Percentiles rank a stretch among this genome's conserved stretches.
These are phyloP conservation scores for Exidia glandulosa DNA, from an alignment of 768 basidiomycete species.

Conservation along the genomic window DNA sequence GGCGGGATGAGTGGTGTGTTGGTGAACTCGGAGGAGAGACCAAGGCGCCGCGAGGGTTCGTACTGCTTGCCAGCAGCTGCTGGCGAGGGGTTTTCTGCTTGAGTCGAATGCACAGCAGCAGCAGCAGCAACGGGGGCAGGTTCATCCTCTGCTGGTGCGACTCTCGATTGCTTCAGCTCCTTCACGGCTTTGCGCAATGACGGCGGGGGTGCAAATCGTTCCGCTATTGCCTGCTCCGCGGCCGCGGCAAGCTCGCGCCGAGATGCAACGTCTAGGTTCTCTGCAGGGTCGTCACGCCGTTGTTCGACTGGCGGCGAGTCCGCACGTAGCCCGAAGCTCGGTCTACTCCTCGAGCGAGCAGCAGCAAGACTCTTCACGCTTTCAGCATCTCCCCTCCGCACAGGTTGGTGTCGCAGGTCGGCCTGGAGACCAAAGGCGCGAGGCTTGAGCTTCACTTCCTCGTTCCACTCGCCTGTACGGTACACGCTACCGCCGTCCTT, in stretches of 20 bases:
- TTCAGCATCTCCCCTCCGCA: background rate
- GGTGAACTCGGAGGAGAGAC: background rate
- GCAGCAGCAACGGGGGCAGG: background rate
- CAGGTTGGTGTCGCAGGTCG: background rate
- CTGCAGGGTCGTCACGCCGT: too few species aligned
- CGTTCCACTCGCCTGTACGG: background rate
- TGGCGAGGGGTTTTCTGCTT: background rate
- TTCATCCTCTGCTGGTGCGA: background rate
- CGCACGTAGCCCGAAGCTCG: background rate
- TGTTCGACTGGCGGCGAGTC: too few species aligned
- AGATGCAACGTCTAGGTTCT: too few species aligned
- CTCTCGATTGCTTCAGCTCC: background rate
- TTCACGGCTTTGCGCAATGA: background rate
- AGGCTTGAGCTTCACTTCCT: background rate
- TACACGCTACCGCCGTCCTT: background rate
- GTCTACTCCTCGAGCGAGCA: background rate
- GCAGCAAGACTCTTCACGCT: background rate
- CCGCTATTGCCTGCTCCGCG: background rate
- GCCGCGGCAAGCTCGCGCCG: too few species aligned
- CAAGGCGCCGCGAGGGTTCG: background rate
- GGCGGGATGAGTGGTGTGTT: background rate
- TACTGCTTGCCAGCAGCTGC: background rate
- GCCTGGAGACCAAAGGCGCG: background rate
- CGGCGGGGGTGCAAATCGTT: background rate
- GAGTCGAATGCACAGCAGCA: background rate